Conservation (phyloP, 192 early-diverging fungal genomes). For the Entomortierella lignicola region DNA sequence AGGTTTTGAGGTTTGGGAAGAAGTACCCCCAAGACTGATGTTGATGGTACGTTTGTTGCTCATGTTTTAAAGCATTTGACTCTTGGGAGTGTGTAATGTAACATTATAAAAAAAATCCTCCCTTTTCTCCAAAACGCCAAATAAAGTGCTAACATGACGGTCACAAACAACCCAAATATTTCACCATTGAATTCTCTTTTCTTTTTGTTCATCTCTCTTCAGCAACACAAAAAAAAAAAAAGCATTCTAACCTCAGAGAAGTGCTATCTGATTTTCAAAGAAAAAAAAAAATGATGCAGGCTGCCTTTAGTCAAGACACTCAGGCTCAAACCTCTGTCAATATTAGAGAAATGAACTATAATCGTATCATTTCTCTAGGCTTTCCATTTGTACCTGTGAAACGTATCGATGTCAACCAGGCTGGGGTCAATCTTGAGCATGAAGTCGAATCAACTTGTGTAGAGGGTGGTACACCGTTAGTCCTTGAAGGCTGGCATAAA, state of each 20-base stretch:
- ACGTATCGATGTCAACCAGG: slow-evolving; percentile 19
- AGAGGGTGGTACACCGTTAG: slow-evolving; percentile 17
- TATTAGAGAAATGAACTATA: slow-evolving; percentile 9
- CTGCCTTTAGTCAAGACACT: background rate
- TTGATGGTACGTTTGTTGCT: slow-evolving; percentile 47
- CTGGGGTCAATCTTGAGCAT: slow-evolving; percentile 1
- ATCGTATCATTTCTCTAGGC: slow-evolving; percentile 15
- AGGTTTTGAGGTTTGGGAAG: slow-evolving; percentile 7
- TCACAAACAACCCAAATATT: too few species aligned
- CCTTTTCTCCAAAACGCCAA: too few species aligned
- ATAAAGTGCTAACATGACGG: too few species aligned
- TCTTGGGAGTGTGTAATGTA: background rate
- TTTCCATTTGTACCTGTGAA: slow-evolving; percentile 25
- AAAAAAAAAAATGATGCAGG: slow-evolving; percentile 25
- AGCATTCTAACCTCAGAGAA: too few species aligned
- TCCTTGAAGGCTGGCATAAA: slow-evolving; percentile 31
- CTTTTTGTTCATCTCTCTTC: too few species aligned
- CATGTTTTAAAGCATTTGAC: slow-evolving; percentile 22
- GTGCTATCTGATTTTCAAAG: too few species aligned
- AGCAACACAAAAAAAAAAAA: too few species aligned
- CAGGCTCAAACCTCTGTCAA: slow-evolving; percentile 15
- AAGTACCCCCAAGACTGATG: slow-evolving; percentile 26
- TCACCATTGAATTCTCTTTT: too few species aligned
- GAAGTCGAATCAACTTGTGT: slow-evolving; percentile 23
- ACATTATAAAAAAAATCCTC: background rate